Conservation (phyloP, 2,329 filamentous ascomycete genomes). For the Geoglossum cookeanum region DNA sequence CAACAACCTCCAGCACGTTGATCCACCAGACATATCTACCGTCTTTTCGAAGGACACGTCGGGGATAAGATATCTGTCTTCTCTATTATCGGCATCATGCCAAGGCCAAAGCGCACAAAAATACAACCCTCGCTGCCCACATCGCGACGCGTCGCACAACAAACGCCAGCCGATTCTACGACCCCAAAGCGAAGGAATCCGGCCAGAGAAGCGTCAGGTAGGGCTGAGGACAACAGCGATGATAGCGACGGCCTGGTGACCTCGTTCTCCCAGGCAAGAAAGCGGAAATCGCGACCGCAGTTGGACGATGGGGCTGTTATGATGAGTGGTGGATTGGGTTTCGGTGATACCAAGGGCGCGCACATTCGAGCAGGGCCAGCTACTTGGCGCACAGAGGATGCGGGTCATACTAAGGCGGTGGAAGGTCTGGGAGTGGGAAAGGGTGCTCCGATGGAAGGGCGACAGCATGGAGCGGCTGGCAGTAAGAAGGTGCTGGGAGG, state of each 20-base stretch:
- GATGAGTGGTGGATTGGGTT: conserved; percentile 20
- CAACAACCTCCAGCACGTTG: not conserved
- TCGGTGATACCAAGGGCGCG: conserved; percentile 6
- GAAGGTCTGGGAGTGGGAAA: conserved; percentile 11
- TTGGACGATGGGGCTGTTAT: conserved; percentile 7
- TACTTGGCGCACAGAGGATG: conserved; percentile 12
- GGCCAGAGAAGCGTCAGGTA: not conserved
- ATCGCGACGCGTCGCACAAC: not conserved
- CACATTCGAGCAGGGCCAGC: conserved; percentile 4
- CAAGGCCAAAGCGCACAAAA: conserved; percentile 5
- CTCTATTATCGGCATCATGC: not conserved
- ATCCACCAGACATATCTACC: not conserved
- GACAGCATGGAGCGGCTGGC: not conserved
- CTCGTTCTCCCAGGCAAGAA: conserved; percentile 12
- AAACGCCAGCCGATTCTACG: not conserved
- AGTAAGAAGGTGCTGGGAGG: not conserved
- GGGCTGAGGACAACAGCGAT: conserved; percentile 14
- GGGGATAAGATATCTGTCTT: not conserved
- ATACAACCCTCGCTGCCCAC: not conserved
- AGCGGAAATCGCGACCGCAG: conserved; percentile 12
- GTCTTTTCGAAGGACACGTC: not conserved
- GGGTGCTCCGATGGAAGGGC: no score
- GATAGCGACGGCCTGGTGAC: conserved; percentile 20
- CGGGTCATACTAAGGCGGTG: conserved; percentile 14
- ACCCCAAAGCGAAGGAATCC: not conserved